Base-by-base conservation (phyloP, 768 basidiomycete genomes). In the Pilatotrama ljubarskyi region DNA sequence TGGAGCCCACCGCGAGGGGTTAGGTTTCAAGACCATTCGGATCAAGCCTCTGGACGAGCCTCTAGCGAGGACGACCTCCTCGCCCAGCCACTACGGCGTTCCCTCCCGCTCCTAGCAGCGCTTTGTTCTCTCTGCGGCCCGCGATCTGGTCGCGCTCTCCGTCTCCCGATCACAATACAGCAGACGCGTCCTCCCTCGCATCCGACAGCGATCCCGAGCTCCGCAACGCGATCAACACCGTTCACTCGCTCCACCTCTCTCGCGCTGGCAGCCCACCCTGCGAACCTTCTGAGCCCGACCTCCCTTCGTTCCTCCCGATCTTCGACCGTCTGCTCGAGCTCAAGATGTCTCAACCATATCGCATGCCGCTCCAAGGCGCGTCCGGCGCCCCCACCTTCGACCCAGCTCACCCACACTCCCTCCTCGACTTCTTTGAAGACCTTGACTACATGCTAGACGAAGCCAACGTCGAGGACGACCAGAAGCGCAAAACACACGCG, bases 1-100 rank as follows among this genome's bases (percentile, higher is more conserved):
- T 58, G 57, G 57, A 58, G 57, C 57, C 57, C 57, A 58, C 57
- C 57, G 57, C 57, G 50, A 58, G 57, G 57, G 57, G 29, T 51
- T 22, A 29, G 22, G 10, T 37, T 38, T 50, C 37, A 43, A 11
- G 13, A 18, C n/a, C 26, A 14, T 32, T 17, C n/a, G 38, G 3
- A 32, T 9, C 18, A 11, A 13, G 40, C 40, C 17, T 13, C 11
- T 29, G 9, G 56, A 49, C 56, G 40, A 58, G 56, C 22, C 47
- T 14, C 18, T 18, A 26, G 32, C 49, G 37, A 36, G 40, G 32
- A 35, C 14, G 5, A 17, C 26, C 17, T 58, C 37, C 56, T 43
- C 47, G 56, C 56, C 13, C 41, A 17, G 32, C 48, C 55, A 56
- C 47, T n/a, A 56, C 37, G 44, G 35, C 44, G 9, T 25, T 35